Base-by-base conservation (phyloP, 2,329 filamentous ascomycete species). In the Colletotrichum costaricense region DNA sequence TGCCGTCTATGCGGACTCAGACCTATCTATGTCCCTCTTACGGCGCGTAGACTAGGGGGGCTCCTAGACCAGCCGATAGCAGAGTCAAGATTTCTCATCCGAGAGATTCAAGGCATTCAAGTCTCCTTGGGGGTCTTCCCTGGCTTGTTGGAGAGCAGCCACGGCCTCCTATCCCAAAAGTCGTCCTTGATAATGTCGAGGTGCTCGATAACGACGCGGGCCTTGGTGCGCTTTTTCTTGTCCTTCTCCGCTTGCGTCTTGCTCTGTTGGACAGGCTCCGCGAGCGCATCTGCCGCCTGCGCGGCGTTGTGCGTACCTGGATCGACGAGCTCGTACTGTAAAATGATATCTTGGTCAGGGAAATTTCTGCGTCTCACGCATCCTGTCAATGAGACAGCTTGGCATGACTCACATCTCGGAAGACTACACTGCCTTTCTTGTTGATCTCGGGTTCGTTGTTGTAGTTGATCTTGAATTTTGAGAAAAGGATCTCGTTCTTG, bases 401-500 rank as follows among this genome's bases (percentile, higher is more conserved):
- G 19, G 22, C 16, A 30, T 12, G 11, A 1, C 90, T 79, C 83
- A 93, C 93, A 81, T 97, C 93, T 78, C 95, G 90, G 81, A 95
- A 97, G 5, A 98, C 84, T 2, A 98, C 93, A 76, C 94, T 98
- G 5, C 97, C 97, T 81, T 98, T 99, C 82, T 93, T 97, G 82
- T 91, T 98, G 19, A 98, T 95, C 75, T 97, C 95, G 0, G 91
- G 91, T 82, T 99, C 97, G 77, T 98, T 97, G 83, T 99, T 99
- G 84, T 99, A 99, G 84, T 99, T 99, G 80, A 98, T 95, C 3
- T 92, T 90, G 82, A 98, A 98, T 30, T 89, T 89, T 2, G 92
- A 93, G 82, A 97, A 99, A 16, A 99, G 85, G 24, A 99, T 97
- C 85, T 99, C 97, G 80, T 99, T 97, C 85, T 99, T 99, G 79